These are phyloP conservation scores for Botrytis sinoallii DNA, from an alignment of 2,329 filamentous ascomycete genomes.

Conservation along the genomic window DNA sequence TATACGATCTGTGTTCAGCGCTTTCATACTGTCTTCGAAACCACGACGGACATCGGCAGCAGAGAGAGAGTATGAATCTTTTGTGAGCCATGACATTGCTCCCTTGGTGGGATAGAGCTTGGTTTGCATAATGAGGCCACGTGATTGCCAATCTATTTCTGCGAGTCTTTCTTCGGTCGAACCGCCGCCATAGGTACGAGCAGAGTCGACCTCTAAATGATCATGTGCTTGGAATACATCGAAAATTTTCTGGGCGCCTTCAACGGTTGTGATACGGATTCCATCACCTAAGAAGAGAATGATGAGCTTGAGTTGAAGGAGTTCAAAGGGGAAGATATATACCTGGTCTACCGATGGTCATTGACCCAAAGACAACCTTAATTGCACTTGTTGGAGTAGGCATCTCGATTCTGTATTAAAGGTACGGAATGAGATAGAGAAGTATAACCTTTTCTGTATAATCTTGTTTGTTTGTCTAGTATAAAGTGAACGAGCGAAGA, in stretches of 20 bases:
- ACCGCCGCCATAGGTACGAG: slow-evolving; percentile 61
- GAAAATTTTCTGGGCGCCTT: slow-evolving; percentile 43
- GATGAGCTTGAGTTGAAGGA: neutral
- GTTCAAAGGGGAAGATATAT: neutral
- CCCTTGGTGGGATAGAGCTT: slow-evolving; percentile 42
- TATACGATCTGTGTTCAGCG: slow-evolving; percentile 49
- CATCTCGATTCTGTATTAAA: neutral
- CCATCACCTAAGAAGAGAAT: neutral
- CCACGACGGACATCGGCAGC: slow-evolving; percentile 48
- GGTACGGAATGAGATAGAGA: neutral
- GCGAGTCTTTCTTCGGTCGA: slow-evolving; percentile 62
- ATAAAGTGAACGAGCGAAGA: neutral
- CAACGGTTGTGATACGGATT: neutral
- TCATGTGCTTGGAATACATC: slow-evolving; percentile 64
- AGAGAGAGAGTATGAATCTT: slow-evolving; percentile 41
- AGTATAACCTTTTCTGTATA: neutral
- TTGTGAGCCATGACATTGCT: neutral
- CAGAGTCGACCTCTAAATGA: slow-evolving; percentile 68
- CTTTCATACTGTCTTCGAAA: slow-evolving; percentile 50
- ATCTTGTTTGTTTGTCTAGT: neutral
- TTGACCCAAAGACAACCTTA: slow-evolving; percentile 27
- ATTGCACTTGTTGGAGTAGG: neutral
- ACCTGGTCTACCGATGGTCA: slow-evolving; percentile 26
- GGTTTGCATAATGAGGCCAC: slow-evolving; percentile 60
- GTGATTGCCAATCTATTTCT: slow-evolving; percentile 57